Evolutionary conservation across 176 grass and related monocot genomes (phyloP), one percentile per base, ranked within the genome.

Genomic region (Hsuehochloa calcarea): DNA sequence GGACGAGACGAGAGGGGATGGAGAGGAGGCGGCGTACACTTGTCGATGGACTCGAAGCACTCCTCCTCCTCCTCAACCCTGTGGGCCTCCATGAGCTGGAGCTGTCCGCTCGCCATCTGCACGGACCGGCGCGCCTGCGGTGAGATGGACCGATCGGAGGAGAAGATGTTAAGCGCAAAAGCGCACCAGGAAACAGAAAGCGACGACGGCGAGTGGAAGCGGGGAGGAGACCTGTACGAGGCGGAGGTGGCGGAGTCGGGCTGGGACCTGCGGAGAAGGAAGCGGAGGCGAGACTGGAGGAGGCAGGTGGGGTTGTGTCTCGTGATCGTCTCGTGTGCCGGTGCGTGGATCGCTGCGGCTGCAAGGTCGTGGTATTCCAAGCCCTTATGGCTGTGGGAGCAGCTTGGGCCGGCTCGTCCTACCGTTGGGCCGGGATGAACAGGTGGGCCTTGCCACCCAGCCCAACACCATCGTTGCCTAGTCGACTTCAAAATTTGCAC

Each of bases 31-130:
- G 75, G 50, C 3, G 83, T 85, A 95, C 95, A 52, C 90, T 93
- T 95, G 47, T 97, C 95, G 70, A 97, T 95, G 26, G 95, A 81
- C 85, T 95, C 93, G 72, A 98, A 98, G 93, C 75, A 85, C 74
- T 95, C 93, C 59, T 95, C 90, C 83, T 97, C 95, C 20, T 93
- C 95, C 14, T 95, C 91, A 19, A 71, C 41, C 68, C 79, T 81
- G 60, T 93, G 91, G n/a, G 77, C 60, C 65, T 95, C 93, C 87
- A 98, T 79, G 63, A 98, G 93, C 91, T 95, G 95, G 23, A 95
- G 95, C 89, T 93, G 93, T 76, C 92, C 87, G 49, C 87, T 89
- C 83, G 72, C 84, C 88, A 86, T 89, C 56, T 54, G 51, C 51
- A 51, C 79, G 13, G 62, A 65, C 61, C 69, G 44, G n/a, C 65